Evolutionary conservation across 225 moss, liverwort and hornwort species (phyloP).

Genomic region (Physcomitrium patens): DNA sequence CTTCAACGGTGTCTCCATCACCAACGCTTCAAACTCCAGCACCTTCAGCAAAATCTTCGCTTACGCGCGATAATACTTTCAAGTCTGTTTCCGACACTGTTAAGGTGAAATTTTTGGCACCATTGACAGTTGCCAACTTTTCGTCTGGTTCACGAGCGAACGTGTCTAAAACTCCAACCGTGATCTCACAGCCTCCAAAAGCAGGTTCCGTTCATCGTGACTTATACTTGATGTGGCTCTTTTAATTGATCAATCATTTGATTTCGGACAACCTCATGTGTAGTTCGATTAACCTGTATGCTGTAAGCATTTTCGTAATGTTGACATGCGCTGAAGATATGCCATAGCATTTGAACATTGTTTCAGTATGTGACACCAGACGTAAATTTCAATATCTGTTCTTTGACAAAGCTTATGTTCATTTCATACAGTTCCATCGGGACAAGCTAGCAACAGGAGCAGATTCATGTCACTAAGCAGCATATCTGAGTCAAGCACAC

Average conservation of each 20-base stretch:
- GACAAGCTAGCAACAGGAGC: conserved; percentile 56
- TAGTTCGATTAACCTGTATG: too few relatives aligned
- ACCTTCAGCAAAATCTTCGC: conserved; percentile 45
- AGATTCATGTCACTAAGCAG: conserved; percentile 60
- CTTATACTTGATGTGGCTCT: conserved; percentile 13
- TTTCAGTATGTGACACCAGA: too few relatives aligned
- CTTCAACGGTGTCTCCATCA: conserved; percentile 28
- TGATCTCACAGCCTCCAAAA: conserved; percentile 48
- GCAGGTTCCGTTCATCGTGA: conserved; percentile 36
- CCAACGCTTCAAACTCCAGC: conserved; percentile 31
- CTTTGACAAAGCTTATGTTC: background rate
- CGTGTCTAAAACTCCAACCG: conserved; percentile 49
- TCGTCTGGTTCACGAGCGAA: conserved; percentile 61
- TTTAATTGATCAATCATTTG: conserved; percentile 15
- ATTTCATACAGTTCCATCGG: conserved; percentile 27
- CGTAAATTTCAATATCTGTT: conserved; percentile 3
- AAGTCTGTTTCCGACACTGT: conserved; percentile 71
- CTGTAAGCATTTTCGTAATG: too few relatives aligned
- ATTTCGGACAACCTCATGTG: background rate
- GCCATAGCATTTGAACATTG: too few relatives aligned
- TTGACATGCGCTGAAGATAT: too few relatives aligned
- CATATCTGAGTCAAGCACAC: conserved; percentile 46
- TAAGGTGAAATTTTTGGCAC: conserved; percentile 87
- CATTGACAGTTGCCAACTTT: conserved; percentile 63
- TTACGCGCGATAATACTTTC: conserved; percentile 68